These are phyloP conservation scores for Nakazawaea anatomiae DNA, from an alignment of 805 yeast species.

Conservation along the genomic window DNA sequence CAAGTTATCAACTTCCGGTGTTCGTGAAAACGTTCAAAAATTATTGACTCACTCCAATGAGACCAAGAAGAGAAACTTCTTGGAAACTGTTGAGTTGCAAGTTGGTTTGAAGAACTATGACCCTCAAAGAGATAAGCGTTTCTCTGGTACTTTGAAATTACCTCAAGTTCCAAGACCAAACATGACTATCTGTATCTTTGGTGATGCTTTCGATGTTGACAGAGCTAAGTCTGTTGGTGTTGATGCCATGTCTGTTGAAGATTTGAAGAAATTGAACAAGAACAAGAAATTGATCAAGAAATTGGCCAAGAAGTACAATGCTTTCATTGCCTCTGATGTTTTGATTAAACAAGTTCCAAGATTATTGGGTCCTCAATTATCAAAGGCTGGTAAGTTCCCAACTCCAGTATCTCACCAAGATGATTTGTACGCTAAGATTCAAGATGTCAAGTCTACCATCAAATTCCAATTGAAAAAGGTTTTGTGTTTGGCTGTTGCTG, in stretches of 20 bases:
- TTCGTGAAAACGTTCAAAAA: conserved; percentile 94
- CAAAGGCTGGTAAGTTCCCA: conserved; percentile 99
- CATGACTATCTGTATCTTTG: conserved; percentile 99
- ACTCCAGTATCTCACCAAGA: conserved; percentile 99
- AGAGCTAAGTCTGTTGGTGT: conserved; percentile 99
- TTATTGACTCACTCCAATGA: conserved; percentile 84
- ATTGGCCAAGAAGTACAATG: conserved; percentile 99
- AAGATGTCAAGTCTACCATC: conserved; percentile 98
- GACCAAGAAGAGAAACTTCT: conserved; percentile 99
- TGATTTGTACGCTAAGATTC: conserved; percentile 92
- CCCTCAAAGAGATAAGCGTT: conserved; percentile 99
- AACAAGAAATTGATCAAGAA: conserved; percentile 99
- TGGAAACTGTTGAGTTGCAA: conserved; percentile 99
- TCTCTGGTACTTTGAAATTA: conserved; percentile 98
- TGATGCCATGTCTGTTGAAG: conserved; percentile 99
- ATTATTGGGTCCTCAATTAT: conserved; percentile 99
- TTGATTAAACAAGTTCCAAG: conserved; percentile 99
- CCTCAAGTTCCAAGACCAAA: conserved; percentile 99
- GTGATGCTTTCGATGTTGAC: conserved; percentile 99
- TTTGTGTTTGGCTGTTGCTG: conserved; percentile 98
- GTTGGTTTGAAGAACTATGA: conserved; percentile 99
- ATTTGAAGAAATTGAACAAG: conserved; percentile 99
- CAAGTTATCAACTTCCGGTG: conserved; percentile 86
- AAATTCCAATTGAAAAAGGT: conserved; percentile 99
- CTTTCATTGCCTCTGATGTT: conserved; percentile 98